These are phyloP conservation scores for Lathyrus tuberosus DNA, from an alignment of 306 rosid species.

Conservation along the genomic window DNA sequence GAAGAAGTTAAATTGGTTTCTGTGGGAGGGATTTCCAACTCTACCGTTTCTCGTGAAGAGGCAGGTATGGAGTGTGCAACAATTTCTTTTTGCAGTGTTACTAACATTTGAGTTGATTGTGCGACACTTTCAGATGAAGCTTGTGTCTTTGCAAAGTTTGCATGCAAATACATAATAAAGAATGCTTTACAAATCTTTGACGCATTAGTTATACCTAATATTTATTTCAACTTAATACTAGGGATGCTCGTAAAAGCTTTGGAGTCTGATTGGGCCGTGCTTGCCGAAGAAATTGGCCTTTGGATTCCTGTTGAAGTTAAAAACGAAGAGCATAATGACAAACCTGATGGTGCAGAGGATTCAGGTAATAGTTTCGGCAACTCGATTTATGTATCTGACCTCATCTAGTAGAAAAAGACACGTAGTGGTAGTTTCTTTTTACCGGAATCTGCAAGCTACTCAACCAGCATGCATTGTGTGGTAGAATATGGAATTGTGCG, in stretches of 20 bases:
- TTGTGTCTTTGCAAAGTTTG: neutral
- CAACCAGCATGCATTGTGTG: no score
- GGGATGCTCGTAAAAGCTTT: constrained; percentile 75
- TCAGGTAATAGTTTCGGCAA: constrained; percentile 53
- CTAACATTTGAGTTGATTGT: constrained; percentile 19
- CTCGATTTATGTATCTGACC: neutral
- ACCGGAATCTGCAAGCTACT: no score
- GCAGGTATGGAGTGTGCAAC: constrained; percentile 69
- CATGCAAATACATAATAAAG: constrained; percentile 6
- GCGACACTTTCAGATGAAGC: neutral
- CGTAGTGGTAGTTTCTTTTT: no score
- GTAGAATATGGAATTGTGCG: no score
- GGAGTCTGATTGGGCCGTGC: constrained; percentile 68
- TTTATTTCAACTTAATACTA: constrained; percentile 44
- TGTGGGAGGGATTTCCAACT: constrained; percentile 41
- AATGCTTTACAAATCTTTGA: constrained; percentile 12
- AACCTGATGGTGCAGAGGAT: constrained; percentile 67
- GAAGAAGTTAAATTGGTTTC: constrained; percentile 54
- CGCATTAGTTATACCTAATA: constrained; percentile 23
- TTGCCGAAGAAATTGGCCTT: constrained; percentile 85
- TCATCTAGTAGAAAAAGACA: no score
- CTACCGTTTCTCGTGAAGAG: constrained; percentile 57
- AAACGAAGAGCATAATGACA: constrained; percentile 70
- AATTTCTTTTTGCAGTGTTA: constrained; percentile 19
- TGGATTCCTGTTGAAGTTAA: constrained; percentile 71